Base-by-base conservation (phyloP, 768 basidiomycete species). In the Rhizopogon roseolus region DNA sequence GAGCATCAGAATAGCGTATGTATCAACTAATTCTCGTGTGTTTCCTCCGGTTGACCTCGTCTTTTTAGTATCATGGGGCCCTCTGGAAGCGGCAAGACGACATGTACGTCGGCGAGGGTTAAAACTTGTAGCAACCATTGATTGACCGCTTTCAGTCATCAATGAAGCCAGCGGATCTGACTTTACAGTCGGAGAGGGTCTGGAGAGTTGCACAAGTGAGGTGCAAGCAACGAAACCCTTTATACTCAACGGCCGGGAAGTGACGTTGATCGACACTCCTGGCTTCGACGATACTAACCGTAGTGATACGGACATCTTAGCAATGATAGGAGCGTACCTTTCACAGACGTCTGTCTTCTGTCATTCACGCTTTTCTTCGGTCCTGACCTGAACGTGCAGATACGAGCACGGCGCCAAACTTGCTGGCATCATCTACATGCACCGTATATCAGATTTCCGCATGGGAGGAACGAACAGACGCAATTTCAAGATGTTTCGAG, bases 191-290 rank as follows among this genome's bases (percentile, higher is more conserved):
- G 76, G 77, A 36, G 57, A 52, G 3, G 66, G 68, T 1, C 62
- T 78, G 22, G 62, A 71, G 37, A 80, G 78, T 6, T 79, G 76
- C 59, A 81, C 79, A 0, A 62, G 56, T 36, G 61, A 60, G 2
- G 71, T 81, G 0, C 69, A 77, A 53, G 56, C 57, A 39, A 66
- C 77, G 0, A 56, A 69, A 8, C 66, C 76, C 0, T 80, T 82
- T 59, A 57, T 66, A 25, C 60, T 81, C 10, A 73, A 77, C 39
- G 77, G 73, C 2, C 65, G 64, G 9, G 60, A 52, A 14, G 69
- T 83, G 36, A 74, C 67, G 0, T 62, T 85, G 16, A 74, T 85
- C 43, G 83, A 84, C 57, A 84, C 82, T 0, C 82, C 82, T 0
- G 82, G 82, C 5, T 84, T 83, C 53, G 82, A 82, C 56, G 81